Evolutionary conservation across 2,329 filamentous ascomycete species (phyloP).

Genomic region (Colletotrichum sp.): DNA sequence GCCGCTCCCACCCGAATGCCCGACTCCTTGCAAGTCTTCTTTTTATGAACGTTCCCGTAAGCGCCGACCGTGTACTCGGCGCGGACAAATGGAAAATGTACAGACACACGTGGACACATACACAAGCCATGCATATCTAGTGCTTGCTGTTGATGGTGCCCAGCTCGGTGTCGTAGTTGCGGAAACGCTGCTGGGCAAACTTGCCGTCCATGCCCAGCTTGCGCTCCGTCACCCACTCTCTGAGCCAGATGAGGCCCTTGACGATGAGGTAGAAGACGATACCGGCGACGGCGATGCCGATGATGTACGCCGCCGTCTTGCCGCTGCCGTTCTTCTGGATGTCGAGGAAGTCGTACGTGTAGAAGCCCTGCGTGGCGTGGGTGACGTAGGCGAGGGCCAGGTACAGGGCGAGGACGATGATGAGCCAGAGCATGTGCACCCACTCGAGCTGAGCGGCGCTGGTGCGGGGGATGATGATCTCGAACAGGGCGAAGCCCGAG

Average conservation of each 20-base stretch:
- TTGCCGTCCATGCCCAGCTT: constrained; percentile 49
- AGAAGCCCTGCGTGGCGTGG: constrained; percentile 71
- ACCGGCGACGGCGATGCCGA: constrained; percentile 61
- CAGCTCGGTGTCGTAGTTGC: constrained; percentile 24
- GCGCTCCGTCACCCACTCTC: constrained; percentile 54
- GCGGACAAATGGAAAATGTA: neutral
- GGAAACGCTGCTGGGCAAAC: constrained; percentile 34
- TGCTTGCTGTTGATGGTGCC: constrained; percentile 20
- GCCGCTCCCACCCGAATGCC: neutral
- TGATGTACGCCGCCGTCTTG: constrained; percentile 67
- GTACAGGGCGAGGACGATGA: constrained; percentile 76
- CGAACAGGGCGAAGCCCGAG: constrained; percentile 74
- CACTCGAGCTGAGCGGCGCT: constrained; percentile 56
- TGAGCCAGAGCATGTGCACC: constrained; percentile 70
- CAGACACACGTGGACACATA: neutral
- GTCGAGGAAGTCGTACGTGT: constrained; percentile 82
- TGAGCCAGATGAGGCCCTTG: constrained; percentile 54
- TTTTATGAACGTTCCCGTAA: neutral
- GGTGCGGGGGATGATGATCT: constrained; percentile 73
- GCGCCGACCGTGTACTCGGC: neutral
- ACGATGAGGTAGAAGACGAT: constrained; percentile 59
- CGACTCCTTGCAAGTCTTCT: neutral
- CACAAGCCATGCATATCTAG: neutral
- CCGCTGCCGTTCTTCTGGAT: constrained; percentile 52
- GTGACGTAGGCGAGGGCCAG: constrained; percentile 78